Evolutionary conservation across 495 filamentous ascomycete genomes (phyloP).

Genomic region (Melanomma pulvis-pyrius): DNA sequence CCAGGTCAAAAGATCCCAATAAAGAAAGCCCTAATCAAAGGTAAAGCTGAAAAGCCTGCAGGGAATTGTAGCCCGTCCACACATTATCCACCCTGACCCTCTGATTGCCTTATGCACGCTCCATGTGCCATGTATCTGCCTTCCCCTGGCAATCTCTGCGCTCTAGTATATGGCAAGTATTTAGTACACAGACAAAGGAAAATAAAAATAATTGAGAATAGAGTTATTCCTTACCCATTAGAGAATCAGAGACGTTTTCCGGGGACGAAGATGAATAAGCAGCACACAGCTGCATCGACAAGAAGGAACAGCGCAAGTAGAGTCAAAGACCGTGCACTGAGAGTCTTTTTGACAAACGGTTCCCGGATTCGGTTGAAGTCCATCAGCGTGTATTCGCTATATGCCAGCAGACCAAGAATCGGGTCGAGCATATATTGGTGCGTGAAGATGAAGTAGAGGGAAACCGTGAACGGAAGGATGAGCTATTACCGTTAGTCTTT

Average conservation of each 20-base stretch:
- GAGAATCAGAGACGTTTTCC: constrained; percentile 71
- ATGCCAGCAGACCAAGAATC: constrained; percentile 81
- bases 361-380: constrained; percentile 83
- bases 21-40: background rate
- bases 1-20: background rate
- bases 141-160: background rate
- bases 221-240: background rate
- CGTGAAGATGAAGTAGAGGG: constrained; percentile 81
- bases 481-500: constrained; percentile 57
- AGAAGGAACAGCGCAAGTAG: constrained; percentile 71
- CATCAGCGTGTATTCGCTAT: constrained; percentile 94
- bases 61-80: background rate
- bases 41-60: background rate
- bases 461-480: constrained; percentile 90
- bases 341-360: constrained; percentile 80
- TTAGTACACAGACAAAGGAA: background rate
- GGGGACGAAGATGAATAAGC: constrained; percentile 90
- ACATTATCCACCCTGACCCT: too few species aligned
- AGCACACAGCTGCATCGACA: constrained; percentile 72
- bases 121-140: background rate
- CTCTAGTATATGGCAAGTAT: background rate
- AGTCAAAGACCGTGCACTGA: constrained; percentile 78
- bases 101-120: too few species aligned
- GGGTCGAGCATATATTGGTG: constrained; percentile 96
- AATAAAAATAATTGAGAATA: background rate